Conservation (phyloP, 306 rosid genomes). For the Fragaria nilgerrensis region DNA sequence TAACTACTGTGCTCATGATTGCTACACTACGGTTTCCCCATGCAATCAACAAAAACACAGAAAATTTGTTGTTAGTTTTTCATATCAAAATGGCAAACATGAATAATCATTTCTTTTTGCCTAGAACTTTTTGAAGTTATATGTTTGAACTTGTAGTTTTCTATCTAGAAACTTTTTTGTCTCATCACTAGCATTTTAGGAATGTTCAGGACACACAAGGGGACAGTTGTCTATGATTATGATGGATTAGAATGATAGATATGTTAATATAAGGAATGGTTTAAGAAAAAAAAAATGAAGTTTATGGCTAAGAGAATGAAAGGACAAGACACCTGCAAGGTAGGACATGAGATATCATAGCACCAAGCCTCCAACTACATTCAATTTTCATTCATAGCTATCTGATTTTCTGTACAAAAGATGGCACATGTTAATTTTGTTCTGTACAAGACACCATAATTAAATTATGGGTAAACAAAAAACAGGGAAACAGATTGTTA, state of each 20-base stretch:
- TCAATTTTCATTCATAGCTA: background rate
- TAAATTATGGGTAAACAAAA: background rate
- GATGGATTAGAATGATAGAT: background rate
- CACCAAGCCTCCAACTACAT: background rate
- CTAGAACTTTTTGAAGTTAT: background rate
- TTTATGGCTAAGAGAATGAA: background rate
- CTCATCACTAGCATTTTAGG: background rate
- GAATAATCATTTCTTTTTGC: background rate
- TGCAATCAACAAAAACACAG: background rate
- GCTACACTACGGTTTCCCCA: background rate
- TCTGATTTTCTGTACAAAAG: background rate
- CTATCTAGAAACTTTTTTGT: background rate
- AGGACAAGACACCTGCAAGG: background rate
- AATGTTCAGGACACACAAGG: background rate
- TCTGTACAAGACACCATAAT: background rate
- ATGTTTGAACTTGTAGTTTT: background rate
- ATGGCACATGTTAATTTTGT: background rate
- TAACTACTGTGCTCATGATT: background rate
- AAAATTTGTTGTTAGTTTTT: background rate
- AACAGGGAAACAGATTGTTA: background rate
- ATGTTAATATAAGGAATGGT: background rate
- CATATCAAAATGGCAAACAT: background rate
- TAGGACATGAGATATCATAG: background rate
- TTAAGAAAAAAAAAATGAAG: background rate
- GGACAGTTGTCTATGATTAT: background rate